phyloP scores from a whole-genome alignment of 1,139 yeast species.

The Meyerozyma elateridarum region DNA sequence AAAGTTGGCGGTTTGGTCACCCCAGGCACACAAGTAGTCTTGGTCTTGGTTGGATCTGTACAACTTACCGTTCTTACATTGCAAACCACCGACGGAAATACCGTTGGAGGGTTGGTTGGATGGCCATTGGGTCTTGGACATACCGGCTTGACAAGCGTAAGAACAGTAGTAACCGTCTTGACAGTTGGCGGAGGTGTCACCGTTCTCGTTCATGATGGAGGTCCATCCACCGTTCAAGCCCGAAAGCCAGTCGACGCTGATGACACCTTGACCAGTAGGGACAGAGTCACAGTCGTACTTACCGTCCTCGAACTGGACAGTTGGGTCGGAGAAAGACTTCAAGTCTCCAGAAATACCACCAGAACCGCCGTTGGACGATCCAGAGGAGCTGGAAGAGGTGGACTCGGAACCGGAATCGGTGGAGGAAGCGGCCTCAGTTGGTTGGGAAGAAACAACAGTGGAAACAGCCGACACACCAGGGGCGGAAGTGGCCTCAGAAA shows the following conservation, averaged over 20 bases:
- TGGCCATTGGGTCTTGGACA: slow-evolving; percentile 91
- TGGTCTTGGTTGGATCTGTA: slow-evolving; percentile 59
- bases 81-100: slow-evolving; percentile 75
- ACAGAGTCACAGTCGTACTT: slow-evolving; percentile 53
- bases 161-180: slow-evolving; percentile 76
- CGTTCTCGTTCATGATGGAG: slow-evolving; percentile 59
- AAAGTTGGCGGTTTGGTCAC: slow-evolving; percentile 56
- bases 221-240: slow-evolving; percentile 68
- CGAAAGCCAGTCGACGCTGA: slow-evolving; percentile 50
- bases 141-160: slow-evolving; percentile 85
- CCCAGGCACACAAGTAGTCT: slow-evolving; percentile 75
- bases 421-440: slow-evolving; percentile 18
- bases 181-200: slow-evolving; percentile 65
- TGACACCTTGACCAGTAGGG: slow-evolving; percentile 72
- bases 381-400: slow-evolving; percentile 9
- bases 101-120: slow-evolving; percentile 65
- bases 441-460: slow-evolving; percentile 15
- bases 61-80: slow-evolving; percentile 64
- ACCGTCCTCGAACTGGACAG: slow-evolving; percentile 58
- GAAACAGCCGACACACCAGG: slow-evolving; percentile 10
- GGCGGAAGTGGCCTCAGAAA: slow-evolving; percentile 9
- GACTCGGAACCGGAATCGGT: slow-evolving; percentile 18
- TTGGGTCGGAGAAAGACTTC: slow-evolving; percentile 46
- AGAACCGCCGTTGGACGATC: slow-evolving; percentile 13
- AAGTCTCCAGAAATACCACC: slow-evolving; percentile 54